Base-by-base conservation (phyloP, 2,329 filamentous ascomycete species). In the Parascedosporium putredinis region DNA sequence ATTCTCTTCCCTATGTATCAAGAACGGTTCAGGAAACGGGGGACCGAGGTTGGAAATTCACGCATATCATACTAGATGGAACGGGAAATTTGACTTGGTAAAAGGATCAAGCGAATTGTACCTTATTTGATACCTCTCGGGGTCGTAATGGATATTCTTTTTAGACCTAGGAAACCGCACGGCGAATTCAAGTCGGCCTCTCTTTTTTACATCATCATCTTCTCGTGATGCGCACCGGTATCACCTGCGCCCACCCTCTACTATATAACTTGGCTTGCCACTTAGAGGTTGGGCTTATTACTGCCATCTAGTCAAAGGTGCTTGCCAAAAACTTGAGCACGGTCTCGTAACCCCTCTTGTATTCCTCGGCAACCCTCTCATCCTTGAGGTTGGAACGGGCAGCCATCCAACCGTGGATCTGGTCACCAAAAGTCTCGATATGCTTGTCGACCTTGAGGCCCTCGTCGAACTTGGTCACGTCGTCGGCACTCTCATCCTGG, bases 381-480 rank as follows among this genome's bases (percentile, higher is more conserved):
- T 83, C 68, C 29, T 71, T 68, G 25, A 86, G 66, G 58, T 85
- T 67, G 0, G 75, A 71, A 23, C 82, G 74, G 1, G 83, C 82
- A 1, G 78, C 80, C 83, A 86, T 87, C 81, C 82, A 87, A 42
- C 83, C 83, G 64, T 87, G 83, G 59, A 81, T 74, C 72, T 84
- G 83, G 58, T 79, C 79, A 22, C 59, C 57, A 58, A 84, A 86
- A n/a, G 63, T 79, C 69, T 86, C 81, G 49, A 84, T 74, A 54
- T 81, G 73, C 58, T 80, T 79, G 51, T 75, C 65, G 2, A 67
- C 74, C 24, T 65, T 67, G 47, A 85, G 69, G 8, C 67, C 67
- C n/a, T 68, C 62, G 60, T 77, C 70, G 54, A 78, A 81, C 60
- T 76, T 68, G 62, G 77, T 67, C 36, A 83, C 75, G 34, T 71